Percentiles rank a stretch among this genome's conserved stretches.
Evolutionary conservation across 208 protist genomes (phyloP).

Genomic region (Porcisia hertigi): DNA sequence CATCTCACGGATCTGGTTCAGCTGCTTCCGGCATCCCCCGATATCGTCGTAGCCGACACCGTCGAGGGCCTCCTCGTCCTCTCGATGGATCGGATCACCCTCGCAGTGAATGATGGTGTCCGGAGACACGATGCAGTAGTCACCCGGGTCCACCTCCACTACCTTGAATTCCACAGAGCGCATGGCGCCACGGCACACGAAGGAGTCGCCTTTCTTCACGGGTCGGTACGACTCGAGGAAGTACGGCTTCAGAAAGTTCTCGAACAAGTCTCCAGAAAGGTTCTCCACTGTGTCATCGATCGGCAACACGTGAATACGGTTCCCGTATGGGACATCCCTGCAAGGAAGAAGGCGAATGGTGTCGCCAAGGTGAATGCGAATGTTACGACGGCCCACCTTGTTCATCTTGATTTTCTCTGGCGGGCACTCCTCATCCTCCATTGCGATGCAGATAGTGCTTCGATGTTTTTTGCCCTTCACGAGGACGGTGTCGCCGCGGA

Average conservation of each 20-base stretch:
- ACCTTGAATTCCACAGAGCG: conserved; percentile 99
- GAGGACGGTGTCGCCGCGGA: conserved; percentile 97
- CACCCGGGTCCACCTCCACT: conserved; percentile 98
- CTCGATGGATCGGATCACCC: conserved; percentile 98
- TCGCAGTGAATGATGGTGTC: conserved; percentile 99
- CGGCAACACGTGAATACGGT: conserved; percentile 98
- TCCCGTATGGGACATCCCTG: conserved; percentile 98
- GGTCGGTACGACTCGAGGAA: conserved; percentile 99
- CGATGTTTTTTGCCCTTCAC: conserved; percentile 99
- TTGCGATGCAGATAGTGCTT: conserved; percentile 97
- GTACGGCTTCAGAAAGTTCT: conserved; percentile 99
- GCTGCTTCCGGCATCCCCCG: conserved; percentile 98
- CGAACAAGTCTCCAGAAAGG: conserved; percentile 99
- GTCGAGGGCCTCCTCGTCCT: conserved; percentile 98
- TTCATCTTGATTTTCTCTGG: conserved; percentile 99
- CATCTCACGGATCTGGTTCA: conserved; percentile 99
- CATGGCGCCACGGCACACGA: conserved; percentile 97
- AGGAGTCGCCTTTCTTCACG: conserved; percentile 98
- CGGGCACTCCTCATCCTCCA: conserved; percentile 93
- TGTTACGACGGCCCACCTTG: conserved; percentile 98
- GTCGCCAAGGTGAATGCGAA: conserved; percentile 98
- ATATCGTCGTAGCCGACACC: conserved; percentile 99
- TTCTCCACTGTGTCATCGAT: conserved; percentile 99
- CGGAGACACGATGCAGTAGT: conserved; percentile 98
- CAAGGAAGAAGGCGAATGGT: conserved; percentile 96